A percentile compares a stretch with the other conserved stretches of the same genome.
Evolutionary conservation across 768 basidiomycete species (phyloP).

Genomic region (Melanogaster broomeanus): DNA sequence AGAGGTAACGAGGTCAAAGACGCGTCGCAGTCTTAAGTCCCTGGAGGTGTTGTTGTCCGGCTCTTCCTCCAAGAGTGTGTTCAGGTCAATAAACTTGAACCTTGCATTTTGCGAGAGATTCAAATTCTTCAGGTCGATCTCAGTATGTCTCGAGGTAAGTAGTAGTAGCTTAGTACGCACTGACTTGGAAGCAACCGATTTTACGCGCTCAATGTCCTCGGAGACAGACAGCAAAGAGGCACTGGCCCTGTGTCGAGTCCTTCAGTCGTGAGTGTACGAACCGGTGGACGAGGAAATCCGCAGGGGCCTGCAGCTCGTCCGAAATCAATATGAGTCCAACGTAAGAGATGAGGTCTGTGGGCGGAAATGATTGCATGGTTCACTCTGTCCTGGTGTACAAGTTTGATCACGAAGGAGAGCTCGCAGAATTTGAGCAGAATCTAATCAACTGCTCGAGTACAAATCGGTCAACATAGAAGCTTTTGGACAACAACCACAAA

Average conservation of each 20-base stretch:
- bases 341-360: constrained; percentile 50
- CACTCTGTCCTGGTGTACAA: no score
- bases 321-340: constrained; percentile 62
- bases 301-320: constrained; percentile 69
- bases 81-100: constrained; percentile 58
- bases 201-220: constrained; percentile 60
- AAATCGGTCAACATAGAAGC: constrained; percentile 19
- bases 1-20: constrained; percentile 39
- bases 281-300: constrained; percentile 70
- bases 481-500: constrained; percentile 19
- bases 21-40: constrained; percentile 25
- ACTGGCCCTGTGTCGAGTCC: constrained; percentile 32
- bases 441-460: constrained; percentile 7
- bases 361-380: constrained; percentile 48
- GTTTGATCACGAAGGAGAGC: no score
- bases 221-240: constrained; percentile 61
- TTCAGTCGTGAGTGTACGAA: constrained; percentile 56
- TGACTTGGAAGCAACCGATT: constrained; percentile 59
- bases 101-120: constrained; percentile 38
- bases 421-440: no score
- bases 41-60: constrained; percentile 6
- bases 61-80: constrained; percentile 34
- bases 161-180: constrained; percentile 43
- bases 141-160: constrained; percentile 4
- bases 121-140: constrained; percentile 27